Evolutionary conservation across 768 basidiomycete genomes (phyloP).

Genomic region (Amanita thiersii): DNA sequence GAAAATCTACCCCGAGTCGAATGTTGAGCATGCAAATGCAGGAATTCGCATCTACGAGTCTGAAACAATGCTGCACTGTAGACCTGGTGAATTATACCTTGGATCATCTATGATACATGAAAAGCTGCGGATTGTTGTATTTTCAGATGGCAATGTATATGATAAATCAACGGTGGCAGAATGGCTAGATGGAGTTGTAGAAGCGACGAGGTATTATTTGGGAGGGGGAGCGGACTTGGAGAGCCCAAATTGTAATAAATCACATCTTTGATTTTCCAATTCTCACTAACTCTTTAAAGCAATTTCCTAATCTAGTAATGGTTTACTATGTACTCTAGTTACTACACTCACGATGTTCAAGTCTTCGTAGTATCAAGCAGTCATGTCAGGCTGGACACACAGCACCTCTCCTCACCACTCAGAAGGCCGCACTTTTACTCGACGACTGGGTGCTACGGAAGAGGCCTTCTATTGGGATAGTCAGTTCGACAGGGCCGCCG

Average conservation of each 20-base stretch:
- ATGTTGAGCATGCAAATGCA: not conserved
- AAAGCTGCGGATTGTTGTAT: slow-evolving; percentile 4
- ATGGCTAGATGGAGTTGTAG: not conserved
- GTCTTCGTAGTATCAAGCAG: no score
- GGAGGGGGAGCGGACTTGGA: no score
- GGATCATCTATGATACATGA: slow-evolving; percentile 12
- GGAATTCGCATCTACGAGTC: slow-evolving; percentile 4
- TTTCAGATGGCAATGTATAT: not conserved
- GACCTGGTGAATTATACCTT: slow-evolving; percentile 24
- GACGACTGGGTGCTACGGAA: slow-evolving; percentile 33
- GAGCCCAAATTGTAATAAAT: no score
- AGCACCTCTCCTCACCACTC: no score
- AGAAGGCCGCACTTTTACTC: slow-evolving; percentile 20
- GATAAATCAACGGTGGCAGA: not conserved
- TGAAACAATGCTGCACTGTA: slow-evolving; percentile 15
- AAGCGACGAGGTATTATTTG: not conserved
- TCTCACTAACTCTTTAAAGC: no score
- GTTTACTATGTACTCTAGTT: no score
- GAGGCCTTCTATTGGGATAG: slow-evolving; percentile 33
- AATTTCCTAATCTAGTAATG: no score
- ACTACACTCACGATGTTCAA: no score
- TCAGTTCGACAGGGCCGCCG: slow-evolving; percentile 34
- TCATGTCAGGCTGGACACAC: no score
- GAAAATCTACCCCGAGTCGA: slow-evolving; percentile 1
- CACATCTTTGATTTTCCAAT: no score